Conservation (phyloP, 2,329 filamentous ascomycete genomes). For the Penicillium sp. region DNA sequence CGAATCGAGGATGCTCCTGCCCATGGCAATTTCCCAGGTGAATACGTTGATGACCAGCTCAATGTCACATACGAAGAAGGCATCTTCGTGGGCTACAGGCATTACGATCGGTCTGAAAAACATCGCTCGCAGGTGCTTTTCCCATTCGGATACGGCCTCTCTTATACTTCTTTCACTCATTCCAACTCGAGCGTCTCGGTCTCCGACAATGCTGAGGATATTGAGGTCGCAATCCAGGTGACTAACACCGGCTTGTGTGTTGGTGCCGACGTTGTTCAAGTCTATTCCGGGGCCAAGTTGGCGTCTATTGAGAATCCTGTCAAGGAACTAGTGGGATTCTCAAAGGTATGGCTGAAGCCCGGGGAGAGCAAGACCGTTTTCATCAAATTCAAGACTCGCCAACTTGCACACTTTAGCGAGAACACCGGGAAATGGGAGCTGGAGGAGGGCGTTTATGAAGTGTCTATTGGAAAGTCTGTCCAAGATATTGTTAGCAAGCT, state of each 20-base stretch:
- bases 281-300: constrained; percentile 42
- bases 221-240: constrained; percentile 45
- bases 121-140: constrained; percentile 58
- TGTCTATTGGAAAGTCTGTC: background rate
- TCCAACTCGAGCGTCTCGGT: constrained; percentile 2
- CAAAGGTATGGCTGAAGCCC: constrained; percentile 61
- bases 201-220: constrained; percentile 6
- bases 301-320: constrained; percentile 27
- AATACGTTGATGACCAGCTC: background rate
- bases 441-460: background rate
- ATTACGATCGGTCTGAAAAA: constrained; percentile 68
- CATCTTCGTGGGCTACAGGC: constrained; percentile 75
- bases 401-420: background rate
- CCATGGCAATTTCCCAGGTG: constrained; percentile 56
- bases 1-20: constrained; percentile 71
- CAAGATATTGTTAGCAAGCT: background rate
- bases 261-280: constrained; percentile 56
- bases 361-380: constrained; percentile 56
- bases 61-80: constrained; percentile 66
- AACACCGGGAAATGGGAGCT: background rate
- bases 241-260: constrained; percentile 54
- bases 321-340: constrained; percentile 62
- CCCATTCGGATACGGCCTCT: constrained; percentile 75
- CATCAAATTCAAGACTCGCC: background rate
- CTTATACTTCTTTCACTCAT: constrained; percentile 68